Percentiles rank a stretch among this genome's conserved stretches.
phyloP scores from a whole-genome alignment of 495 filamentous ascomycete genomes.

The Penicillium ucsense region DNA sequence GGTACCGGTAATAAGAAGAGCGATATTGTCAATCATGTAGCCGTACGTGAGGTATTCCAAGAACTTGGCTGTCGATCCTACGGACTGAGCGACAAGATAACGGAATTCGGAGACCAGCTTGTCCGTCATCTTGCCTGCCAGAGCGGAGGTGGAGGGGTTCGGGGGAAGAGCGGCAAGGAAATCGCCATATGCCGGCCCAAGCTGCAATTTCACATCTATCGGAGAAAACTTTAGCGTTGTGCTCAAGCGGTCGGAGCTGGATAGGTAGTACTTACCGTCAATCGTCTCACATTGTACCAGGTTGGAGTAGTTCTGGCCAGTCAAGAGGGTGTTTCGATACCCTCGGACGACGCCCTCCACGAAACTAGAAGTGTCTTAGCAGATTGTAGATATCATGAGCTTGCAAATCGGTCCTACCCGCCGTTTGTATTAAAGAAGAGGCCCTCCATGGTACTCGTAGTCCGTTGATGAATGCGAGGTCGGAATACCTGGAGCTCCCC shows the following conservation, averaged over 20 bases:
- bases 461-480: constrained; percentile 11
- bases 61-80: constrained; percentile 83
- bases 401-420: constrained; percentile 49
- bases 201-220: constrained; percentile 92
- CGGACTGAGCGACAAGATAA: constrained; percentile 86
- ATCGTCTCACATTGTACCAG: constrained; percentile 97
- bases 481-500: constrained; percentile 14
- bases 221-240: constrained; percentile 48
- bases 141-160: constrained; percentile 90
- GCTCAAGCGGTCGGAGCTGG: neutral
- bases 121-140: constrained; percentile 91
- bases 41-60: constrained; percentile 96
- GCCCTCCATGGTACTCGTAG: constrained; percentile 65
- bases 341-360: constrained; percentile 95
- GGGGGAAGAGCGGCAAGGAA: constrained; percentile 91
- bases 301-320: constrained; percentile 84
- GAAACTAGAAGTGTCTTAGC: constrained; percentile 46
- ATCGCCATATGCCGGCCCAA: constrained; percentile 93
- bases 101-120: constrained; percentile 97
- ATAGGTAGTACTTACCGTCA: constrained; percentile 58
- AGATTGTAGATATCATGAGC: constrained; percentile 10
- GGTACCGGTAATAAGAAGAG: constrained; percentile 94
- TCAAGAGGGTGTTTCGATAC: constrained; percentile 91
- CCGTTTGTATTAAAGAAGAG: constrained; percentile 93
- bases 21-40: constrained; percentile 99